Conservation (phyloP, 1,139 yeast species). For the Pneumocystis sp. region DNA sequence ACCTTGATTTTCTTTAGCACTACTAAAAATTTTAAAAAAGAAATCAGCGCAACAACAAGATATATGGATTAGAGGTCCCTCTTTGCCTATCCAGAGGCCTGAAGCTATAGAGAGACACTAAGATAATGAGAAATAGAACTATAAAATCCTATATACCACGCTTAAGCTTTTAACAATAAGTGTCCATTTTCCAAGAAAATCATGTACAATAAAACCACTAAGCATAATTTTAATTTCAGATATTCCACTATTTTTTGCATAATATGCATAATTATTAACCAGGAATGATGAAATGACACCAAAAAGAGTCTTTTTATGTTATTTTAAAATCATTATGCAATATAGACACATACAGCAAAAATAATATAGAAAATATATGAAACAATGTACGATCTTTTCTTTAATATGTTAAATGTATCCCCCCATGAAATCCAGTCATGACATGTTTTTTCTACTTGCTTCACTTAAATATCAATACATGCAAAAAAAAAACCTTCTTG, state of each 20-base stretch:
- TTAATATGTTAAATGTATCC: not conserved
- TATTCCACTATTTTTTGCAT: not conserved
- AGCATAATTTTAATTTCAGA: constrained; percentile 31
- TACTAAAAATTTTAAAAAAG: constrained; percentile 36
- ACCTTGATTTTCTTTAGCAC: constrained; percentile 37
- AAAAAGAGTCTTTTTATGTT: not conserved
- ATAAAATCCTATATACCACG: constrained; percentile 21
- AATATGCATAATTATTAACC: not conserved
- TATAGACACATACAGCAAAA: not conserved
- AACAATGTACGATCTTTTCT: not conserved
- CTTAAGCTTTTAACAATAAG: constrained; percentile 38
- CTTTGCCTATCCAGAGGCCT: constrained; percentile 53
- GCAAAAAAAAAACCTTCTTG: constrained; percentile 9
- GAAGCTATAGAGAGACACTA: constrained; percentile 41
- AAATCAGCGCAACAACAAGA: constrained; percentile 56
- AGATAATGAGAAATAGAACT: not conserved
- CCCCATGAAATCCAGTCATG: not conserved
- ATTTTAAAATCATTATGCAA: not conserved
- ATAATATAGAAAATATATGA: not conserved
- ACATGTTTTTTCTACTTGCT: not conserved
- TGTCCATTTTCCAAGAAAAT: constrained; percentile 42
- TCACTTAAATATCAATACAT: not conserved
- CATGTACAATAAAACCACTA: constrained; percentile 42
- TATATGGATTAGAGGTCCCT: constrained; percentile 49
- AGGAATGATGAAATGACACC: not conserved